Base-by-base conservation (phyloP, 2,329 filamentous ascomycete species). In the Rosellinia necatrix region DNA sequence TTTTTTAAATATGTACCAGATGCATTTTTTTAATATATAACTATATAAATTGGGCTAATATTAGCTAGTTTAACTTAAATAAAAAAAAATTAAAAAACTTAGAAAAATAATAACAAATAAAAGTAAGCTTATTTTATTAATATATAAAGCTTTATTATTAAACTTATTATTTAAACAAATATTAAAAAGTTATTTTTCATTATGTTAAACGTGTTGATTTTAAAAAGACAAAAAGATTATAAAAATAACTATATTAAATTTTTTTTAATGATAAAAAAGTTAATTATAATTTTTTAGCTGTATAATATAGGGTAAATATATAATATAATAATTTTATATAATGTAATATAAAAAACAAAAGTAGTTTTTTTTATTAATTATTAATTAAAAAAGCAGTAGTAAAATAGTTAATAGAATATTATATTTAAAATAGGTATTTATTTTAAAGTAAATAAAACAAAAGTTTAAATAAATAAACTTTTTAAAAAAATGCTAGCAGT, bases 21-120 rank as follows among this genome's bases (percentile, higher is more conserved):
- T 43, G 35, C 19, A 10, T 21, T 52, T 8, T 44, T 52, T 12
- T 27, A 44, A 44, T n/a, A n/a, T n/a, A n/a, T n/a, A n/a, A n/a
- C n/a, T n/a, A n/a, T n/a, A n/a, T n/a, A n/a, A n/a, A n/a, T n/a
- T n/a, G n/a, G n/a, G n/a, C n/a, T n/a, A 22, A 44, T 21, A 37
- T 22, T 38, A 52, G 19, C 27, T 25, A 6, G 9, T 44, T 7
- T 52, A 35, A 37, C 42, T 50, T 42, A 22, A 41, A 42, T 24
- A 10, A 24, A 15, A 50, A 42, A 6, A 3, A 40, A n/a, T 49
- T 49, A 30, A n/a, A 10, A 4, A 10, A 35, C 37, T 17, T 17
- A 4, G 9, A 51, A 9, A 24, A 22, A 51, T 24, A 6, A 25
- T n/a, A 42, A 51, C 30, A 22, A 51, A 24, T 51, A 41, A 44